A percentile compares a stretch with the other conserved stretches of the same genome.
Evolutionary conservation across 75 land plant genomes (phyloP).

Genomic region (Chamaecyparis obtusa): DNA sequence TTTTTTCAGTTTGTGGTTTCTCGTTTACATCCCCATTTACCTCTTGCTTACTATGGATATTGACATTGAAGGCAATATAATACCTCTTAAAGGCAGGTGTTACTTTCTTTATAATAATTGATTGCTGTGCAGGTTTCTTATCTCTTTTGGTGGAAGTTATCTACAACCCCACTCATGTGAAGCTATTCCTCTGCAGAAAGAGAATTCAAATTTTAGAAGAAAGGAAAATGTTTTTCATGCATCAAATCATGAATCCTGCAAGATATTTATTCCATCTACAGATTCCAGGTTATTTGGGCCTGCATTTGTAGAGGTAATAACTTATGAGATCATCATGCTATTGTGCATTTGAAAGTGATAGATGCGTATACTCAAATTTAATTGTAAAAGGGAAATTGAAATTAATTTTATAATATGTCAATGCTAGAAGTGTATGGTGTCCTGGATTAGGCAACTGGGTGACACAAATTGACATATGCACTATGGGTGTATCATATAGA

Average conservation of each 20-base stretch:
- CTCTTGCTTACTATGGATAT: not conserved
- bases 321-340: not conserved
- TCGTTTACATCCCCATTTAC: not conserved
- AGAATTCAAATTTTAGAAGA: not conserved
- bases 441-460: not conserved
- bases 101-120: not conserved
- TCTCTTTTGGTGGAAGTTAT: conserved; percentile 75
- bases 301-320: conserved; percentile 84
- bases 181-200: conserved; percentile 16
- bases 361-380: not conserved
- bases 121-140: conserved; percentile 52
- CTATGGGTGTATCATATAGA: not conserved
- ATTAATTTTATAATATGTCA: not conserved
- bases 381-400: not conserved
- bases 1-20: not conserved
- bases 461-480: not conserved
- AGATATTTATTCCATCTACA: conserved; percentile 43
- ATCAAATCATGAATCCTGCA: conserved; percentile 47
- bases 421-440: not conserved
- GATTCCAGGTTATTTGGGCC: conserved; percentile 54
- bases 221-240: not conserved
- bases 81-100: not conserved
- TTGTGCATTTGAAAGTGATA: not conserved
- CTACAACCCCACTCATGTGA: conserved; percentile 23
- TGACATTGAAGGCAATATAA: not conserved